These are phyloP conservation scores for Penstemon eatonii DNA, from an alignment of 257 asterid species.

Conservation along the genomic window DNA sequence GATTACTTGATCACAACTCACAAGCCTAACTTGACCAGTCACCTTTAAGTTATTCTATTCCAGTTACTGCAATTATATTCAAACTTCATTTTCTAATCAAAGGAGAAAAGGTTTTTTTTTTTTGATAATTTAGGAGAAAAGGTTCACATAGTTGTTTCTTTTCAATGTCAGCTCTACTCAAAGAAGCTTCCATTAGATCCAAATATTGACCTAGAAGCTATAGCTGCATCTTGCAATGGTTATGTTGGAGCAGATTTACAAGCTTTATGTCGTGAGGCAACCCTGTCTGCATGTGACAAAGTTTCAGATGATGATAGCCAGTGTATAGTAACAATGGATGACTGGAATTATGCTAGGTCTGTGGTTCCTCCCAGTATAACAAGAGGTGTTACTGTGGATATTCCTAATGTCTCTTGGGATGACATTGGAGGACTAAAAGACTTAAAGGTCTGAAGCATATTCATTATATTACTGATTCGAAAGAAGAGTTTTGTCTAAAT, in stretches of 20 bases:
- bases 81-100: no score
- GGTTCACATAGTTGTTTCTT: slow-evolving; percentile 17
- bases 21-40: background rate
- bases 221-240: slow-evolving; percentile 93
- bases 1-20: background rate
- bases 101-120: background rate
- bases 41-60: background rate
- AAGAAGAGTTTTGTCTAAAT: slow-evolving; percentile 9
- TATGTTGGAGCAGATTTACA: slow-evolving; percentile 96
- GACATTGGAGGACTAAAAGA: slow-evolving; percentile 88
- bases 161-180: slow-evolving; percentile 63
- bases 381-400: slow-evolving; percentile 81
- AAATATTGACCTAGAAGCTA: slow-evolving; percentile 51
- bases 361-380: slow-evolving; percentile 95
- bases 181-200: slow-evolving; percentile 71
- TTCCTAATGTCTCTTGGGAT: slow-evolving; percentile 94
- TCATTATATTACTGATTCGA: slow-evolving; percentile 22
- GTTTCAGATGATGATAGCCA: slow-evolving; percentile 37
- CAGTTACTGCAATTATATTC: background rate
- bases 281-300: slow-evolving; percentile 55
- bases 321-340: slow-evolving; percentile 47
- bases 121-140: no score
- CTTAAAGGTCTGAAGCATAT: slow-evolving; percentile 61
- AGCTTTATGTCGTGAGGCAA: slow-evolving; percentile 94
- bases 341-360: slow-evolving; percentile 77